phyloP scores from a whole-genome alignment of 2,329 filamentous ascomycete species.

The Claviceps sp. region DNA sequence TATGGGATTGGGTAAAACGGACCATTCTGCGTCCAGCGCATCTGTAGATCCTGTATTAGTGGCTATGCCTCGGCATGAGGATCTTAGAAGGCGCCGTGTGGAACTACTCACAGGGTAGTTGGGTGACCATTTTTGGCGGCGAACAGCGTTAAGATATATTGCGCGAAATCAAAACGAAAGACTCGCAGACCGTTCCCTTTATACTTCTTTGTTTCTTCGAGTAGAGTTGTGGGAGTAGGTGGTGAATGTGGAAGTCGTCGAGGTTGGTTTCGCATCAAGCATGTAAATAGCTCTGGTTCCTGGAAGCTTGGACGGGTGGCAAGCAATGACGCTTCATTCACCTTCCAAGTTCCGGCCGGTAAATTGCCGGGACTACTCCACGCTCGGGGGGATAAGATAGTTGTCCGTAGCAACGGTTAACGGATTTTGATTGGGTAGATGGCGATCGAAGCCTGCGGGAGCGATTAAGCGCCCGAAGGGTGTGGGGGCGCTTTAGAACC shows the following conservation, averaged over 20 bases:
- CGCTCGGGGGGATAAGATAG: slow-evolving; percentile 3
- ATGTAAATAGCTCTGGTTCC: too few species aligned
- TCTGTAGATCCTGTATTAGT: slow-evolving; percentile 38
- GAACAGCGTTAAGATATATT: background rate
- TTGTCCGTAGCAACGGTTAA: slow-evolving; percentile 6
- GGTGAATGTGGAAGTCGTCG: background rate
- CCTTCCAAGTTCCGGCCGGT: background rate
- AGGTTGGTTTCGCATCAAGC: background rate
- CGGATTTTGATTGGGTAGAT: background rate
- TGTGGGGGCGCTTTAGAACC: too few species aligned
- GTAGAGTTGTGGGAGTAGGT: background rate
- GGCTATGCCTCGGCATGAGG: background rate
- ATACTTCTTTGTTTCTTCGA: background rate
- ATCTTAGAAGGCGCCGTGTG: background rate
- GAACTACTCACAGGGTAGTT: slow-evolving; percentile 32
- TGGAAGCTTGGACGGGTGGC: background rate
- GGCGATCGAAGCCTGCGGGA: background rate
- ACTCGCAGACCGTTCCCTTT: background rate
- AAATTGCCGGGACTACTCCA: slow-evolving; percentile 1
- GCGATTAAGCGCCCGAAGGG: too few species aligned
- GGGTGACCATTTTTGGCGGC: slow-evolving; percentile 28
- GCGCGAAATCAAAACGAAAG: background rate
- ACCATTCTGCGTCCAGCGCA: slow-evolving; percentile 96
- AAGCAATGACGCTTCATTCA: slow-evolving; percentile 1
- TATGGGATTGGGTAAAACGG: slow-evolving; percentile 15